Evolutionary conservation across 495 filamentous ascomycete genomes (phyloP).

Genomic region (Tuber borchii): DNA sequence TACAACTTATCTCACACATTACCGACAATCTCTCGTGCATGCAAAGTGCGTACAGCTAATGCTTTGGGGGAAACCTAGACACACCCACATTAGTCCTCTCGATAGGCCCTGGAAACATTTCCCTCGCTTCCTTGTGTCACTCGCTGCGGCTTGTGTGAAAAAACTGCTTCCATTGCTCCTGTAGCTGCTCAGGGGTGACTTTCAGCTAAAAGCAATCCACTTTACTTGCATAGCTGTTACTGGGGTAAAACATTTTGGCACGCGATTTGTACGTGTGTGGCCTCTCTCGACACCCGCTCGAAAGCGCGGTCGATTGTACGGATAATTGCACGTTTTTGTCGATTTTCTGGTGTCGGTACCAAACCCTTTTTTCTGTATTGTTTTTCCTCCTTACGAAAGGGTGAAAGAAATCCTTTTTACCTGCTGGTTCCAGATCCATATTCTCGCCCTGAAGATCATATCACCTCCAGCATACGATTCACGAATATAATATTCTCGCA

Average conservation of each 20-base stretch:
- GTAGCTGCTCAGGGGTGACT: background rate
- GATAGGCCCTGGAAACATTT: background rate
- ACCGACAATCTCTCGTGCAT: background rate
- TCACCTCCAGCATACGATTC: background rate
- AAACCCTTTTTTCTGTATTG: background rate
- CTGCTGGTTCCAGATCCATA: background rate
- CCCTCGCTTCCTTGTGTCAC: slow-evolving; percentile 1
- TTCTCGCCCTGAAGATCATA: background rate
- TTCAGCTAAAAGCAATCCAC: background rate
- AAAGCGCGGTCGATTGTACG: background rate
- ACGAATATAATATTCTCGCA: background rate
- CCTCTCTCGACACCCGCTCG: background rate
- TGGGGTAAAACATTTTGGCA: background rate
- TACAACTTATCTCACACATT: background rate
- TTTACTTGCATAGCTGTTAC: background rate
- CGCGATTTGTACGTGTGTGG: background rate
- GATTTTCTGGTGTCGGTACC: background rate
- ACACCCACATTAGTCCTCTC: background rate
- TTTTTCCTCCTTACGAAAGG: background rate
- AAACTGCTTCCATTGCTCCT: background rate
- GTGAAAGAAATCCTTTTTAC: background rate
- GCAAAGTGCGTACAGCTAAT: background rate
- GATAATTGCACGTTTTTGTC: background rate
- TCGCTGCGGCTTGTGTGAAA: background rate
- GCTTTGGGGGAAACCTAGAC: background rate